Evolutionary conservation across 768 basidiomycete genomes (phyloP).

Genomic region (Tricholoma hemisulphureum): DNA sequence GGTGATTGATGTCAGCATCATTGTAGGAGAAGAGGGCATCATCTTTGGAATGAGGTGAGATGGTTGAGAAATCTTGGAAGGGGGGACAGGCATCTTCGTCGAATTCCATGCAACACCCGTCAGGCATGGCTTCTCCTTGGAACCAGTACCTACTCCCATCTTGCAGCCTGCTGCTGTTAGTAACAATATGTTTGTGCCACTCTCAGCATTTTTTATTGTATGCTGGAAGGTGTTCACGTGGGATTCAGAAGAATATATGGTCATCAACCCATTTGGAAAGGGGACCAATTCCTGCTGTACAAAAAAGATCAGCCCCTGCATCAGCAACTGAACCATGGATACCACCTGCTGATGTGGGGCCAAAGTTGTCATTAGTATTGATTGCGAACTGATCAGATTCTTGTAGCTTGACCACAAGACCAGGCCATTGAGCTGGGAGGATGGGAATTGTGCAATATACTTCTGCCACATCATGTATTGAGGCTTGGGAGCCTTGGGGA

Average conservation of each 20-base stretch:
- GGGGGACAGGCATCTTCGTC: not conserved
- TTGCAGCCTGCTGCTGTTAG: not conserved
- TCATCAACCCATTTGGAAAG: too few relatives aligned
- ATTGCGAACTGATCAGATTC: too few relatives aligned
- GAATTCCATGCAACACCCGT: too few relatives aligned
- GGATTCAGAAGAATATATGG: too few relatives aligned
- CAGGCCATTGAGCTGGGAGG: conserved; percentile 33
- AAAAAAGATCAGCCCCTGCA: conserved; percentile 20
- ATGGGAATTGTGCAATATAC: conserved; percentile 35
- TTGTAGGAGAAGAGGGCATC: not conserved
- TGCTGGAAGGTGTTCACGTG: not conserved
- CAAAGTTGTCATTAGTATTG: conserved; percentile 6
- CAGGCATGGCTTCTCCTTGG: too few relatives aligned
- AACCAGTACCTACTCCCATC: not conserved
- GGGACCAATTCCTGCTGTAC: conserved; percentile 11
- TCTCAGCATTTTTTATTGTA: not conserved
- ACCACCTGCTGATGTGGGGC: not conserved
- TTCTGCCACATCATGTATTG: conserved; percentile 37
- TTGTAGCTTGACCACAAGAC: conserved; percentile 19
- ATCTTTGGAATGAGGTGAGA: not conserved
- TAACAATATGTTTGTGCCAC: not conserved
- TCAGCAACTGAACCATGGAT: too few relatives aligned
- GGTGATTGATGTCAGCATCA: conserved; percentile 28
- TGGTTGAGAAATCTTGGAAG: not conserved
- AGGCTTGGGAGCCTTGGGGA: conserved; percentile 35